Percentiles rank a stretch among this genome's conserved stretches.
Evolutionary conservation across 2,329 filamentous ascomycete genomes (phyloP).

Genomic region (Xylaria polymorpha): DNA sequence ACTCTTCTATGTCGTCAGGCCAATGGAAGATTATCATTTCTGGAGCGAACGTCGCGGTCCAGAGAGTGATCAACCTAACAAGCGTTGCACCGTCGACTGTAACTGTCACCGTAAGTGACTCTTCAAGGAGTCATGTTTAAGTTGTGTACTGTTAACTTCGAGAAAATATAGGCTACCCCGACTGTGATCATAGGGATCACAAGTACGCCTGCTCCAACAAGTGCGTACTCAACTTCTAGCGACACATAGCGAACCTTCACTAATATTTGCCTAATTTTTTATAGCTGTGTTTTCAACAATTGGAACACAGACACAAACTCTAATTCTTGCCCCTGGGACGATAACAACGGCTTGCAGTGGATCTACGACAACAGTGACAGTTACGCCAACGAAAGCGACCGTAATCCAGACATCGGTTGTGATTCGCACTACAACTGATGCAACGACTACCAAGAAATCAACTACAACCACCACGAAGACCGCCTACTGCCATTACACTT

Average conservation of each 20-base stretch:
- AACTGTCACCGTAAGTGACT: slow-evolving; percentile 50
- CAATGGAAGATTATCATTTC: slow-evolving; percentile 53
- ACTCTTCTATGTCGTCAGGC: slow-evolving; percentile 53
- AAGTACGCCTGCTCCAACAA: slow-evolving; percentile 52
- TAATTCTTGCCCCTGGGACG: slow-evolving; percentile 51
- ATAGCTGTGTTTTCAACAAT: slow-evolving; percentile 43
- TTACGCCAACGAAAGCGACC: slow-evolving; percentile 50
- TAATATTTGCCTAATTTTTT: slow-evolving; percentile 10
- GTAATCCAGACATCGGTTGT: slow-evolving; percentile 48
- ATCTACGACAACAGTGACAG: slow-evolving; percentile 52
- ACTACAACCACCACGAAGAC: slow-evolving; percentile 51
- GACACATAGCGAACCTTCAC: slow-evolving; percentile 18
- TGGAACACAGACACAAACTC: slow-evolving; percentile 50
- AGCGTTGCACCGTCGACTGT: slow-evolving; percentile 50
- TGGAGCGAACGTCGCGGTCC: slow-evolving; percentile 52
- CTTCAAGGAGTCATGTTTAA: neutral
- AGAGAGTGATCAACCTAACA: slow-evolving; percentile 52
- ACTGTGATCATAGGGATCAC: slow-evolving; percentile 54
- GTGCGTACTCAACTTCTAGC: slow-evolving; percentile 41
- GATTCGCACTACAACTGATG: slow-evolving; percentile 50
- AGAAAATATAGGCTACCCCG: slow-evolving; percentile 51
- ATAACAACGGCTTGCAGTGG: slow-evolving; percentile 51
- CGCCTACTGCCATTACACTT: slow-evolving; percentile 52
- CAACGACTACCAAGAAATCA: slow-evolving; percentile 49
- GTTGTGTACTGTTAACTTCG: neutral